Conservation (phyloP, 2,329 filamentous ascomycete species). For the Sclerotinia glacialis region DNA sequence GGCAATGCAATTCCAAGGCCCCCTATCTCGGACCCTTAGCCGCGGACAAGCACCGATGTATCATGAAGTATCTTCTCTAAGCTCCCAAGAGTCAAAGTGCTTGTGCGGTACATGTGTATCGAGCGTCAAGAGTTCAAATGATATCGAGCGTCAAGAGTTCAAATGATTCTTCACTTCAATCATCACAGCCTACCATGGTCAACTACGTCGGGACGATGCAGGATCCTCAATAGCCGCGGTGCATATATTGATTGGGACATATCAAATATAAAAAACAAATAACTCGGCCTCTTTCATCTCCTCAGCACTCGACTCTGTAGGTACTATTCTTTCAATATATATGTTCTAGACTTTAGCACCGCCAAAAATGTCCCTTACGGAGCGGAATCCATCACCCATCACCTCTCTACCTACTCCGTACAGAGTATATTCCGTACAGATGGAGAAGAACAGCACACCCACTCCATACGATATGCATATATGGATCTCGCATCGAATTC, state of each 20-base stretch:
- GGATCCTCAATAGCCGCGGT: constrained; percentile 11
- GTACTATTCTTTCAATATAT: no score
- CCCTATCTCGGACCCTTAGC: not conserved
- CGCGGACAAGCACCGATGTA: not conserved
- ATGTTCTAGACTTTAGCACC: not conserved
- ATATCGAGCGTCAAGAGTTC: not conserved
- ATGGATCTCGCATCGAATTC: constrained; percentile 11
- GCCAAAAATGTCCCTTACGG: not conserved
- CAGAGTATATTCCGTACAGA: no score
- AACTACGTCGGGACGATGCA: not conserved
- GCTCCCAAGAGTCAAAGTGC: not conserved
- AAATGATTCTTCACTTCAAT: not conserved
- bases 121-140: no score
- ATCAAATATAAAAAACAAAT: not conserved
- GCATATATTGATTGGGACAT: not conserved
- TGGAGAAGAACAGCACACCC: not conserved
- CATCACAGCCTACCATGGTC: not conserved
- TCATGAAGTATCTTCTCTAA: not conserved
- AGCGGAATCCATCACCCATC: not conserved
- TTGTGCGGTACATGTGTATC: not conserved
- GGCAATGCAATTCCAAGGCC: not conserved
- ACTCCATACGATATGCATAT: constrained; percentile 2
- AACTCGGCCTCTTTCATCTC: not conserved
- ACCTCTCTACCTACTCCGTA: no score
- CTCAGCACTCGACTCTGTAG: not conserved